A percentile compares a stretch with the other conserved stretches of the same genome.
Conservation (phyloP, 352 stramenopile genomes). For the Phytopythium ostracodes region DNA sequence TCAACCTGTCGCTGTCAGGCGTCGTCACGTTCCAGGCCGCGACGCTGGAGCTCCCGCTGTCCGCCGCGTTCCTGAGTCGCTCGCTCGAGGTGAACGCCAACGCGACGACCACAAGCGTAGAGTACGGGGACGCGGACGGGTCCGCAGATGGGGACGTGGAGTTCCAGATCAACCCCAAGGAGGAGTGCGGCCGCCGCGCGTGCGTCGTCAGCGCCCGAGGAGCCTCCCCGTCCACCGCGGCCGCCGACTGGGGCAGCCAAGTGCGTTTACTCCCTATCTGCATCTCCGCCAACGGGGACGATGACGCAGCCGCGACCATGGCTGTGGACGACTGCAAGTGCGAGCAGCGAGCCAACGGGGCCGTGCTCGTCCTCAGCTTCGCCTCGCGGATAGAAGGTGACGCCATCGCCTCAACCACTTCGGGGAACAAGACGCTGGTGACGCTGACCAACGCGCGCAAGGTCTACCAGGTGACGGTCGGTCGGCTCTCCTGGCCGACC, state of each 20-base stretch:
- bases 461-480: slow-evolving; percentile 44
- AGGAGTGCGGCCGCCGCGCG: slow-evolving; percentile 42
- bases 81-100: slow-evolving; percentile 22
- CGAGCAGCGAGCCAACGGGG: slow-evolving; percentile 19
- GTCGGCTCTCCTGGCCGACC: slow-evolving; percentile 34
- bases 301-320: slow-evolving; percentile 32
- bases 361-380: slow-evolving; percentile 55
- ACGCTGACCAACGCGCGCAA: slow-evolving; percentile 39
- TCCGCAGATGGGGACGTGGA: slow-evolving; percentile 4
- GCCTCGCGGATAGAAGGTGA: slow-evolving; percentile 43
- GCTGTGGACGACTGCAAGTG: slow-evolving; percentile 22
- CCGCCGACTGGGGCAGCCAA: slow-evolving; percentile 41
- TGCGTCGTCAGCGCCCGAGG: slow-evolving; percentile 42
- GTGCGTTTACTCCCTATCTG: slow-evolving; percentile 43
- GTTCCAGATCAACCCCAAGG: slow-evolving; percentile 59
- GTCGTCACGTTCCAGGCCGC: slow-evolving; percentile 33
- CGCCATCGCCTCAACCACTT: slow-evolving; percentile 18
- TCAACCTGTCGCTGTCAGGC: slow-evolving; percentile 19
- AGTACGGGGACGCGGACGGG: slow-evolving; percentile 9
- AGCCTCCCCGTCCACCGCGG: slow-evolving; percentile 18
- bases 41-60: slow-evolving; percentile 41
- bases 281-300: slow-evolving; percentile 19
- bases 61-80: slow-evolving; percentile 29
- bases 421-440: slow-evolving; percentile 16
- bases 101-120: slow-evolving; percentile 20